These are phyloP conservation scores for Agrocybe praecox DNA, from an alignment of 768 basidiomycete genomes.

Conservation along the genomic window DNA sequence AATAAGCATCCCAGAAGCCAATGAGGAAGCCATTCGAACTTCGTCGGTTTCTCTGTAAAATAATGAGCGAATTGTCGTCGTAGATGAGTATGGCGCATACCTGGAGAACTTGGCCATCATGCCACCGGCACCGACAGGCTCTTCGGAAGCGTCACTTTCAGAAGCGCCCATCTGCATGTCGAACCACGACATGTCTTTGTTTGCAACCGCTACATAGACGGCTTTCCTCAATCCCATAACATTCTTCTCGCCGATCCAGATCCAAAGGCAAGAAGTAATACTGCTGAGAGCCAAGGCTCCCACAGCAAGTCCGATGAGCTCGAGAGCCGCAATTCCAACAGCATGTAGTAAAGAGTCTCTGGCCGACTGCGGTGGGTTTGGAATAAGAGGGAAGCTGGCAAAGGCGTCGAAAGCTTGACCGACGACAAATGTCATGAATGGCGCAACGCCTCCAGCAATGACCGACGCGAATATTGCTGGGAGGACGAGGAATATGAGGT, in stretches of 20 bases:
- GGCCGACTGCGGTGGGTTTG: constrained; percentile 32
- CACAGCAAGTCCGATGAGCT: constrained; percentile 66
- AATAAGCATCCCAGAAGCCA: constrained; percentile 75
- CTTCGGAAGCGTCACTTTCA: constrained; percentile 41
- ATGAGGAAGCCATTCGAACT: constrained; percentile 81
- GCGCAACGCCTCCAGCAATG: constrained; percentile 70
- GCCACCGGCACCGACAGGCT: constrained; percentile 79
- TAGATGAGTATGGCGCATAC: constrained; percentile 36
- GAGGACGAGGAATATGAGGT: constrained; percentile 56
- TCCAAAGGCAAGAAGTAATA: constrained; percentile 81
- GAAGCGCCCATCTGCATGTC: constrained; percentile 70
- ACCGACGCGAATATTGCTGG: constrained; percentile 68
- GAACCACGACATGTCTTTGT: constrained; percentile 90
- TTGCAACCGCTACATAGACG: constrained; percentile 69
- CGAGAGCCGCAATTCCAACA: constrained; percentile 61
- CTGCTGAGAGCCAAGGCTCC: constrained; percentile 74
- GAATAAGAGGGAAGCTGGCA: constrained; percentile 41
- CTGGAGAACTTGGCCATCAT: constrained; percentile 92
- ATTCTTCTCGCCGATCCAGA: constrained; percentile 83
- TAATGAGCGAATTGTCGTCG: not conserved
- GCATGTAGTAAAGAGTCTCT: constrained; percentile 57
- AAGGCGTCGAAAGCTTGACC: constrained; percentile 80
- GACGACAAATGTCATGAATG: constrained; percentile 85
- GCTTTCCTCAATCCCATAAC: constrained; percentile 64
- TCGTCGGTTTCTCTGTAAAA: constrained; percentile 87